Evolutionary conservation across 495 filamentous ascomycete species (phyloP), one percentile per base, ranked within the genome.

Genomic region (Paragyromitra xinjiangensis): DNA sequence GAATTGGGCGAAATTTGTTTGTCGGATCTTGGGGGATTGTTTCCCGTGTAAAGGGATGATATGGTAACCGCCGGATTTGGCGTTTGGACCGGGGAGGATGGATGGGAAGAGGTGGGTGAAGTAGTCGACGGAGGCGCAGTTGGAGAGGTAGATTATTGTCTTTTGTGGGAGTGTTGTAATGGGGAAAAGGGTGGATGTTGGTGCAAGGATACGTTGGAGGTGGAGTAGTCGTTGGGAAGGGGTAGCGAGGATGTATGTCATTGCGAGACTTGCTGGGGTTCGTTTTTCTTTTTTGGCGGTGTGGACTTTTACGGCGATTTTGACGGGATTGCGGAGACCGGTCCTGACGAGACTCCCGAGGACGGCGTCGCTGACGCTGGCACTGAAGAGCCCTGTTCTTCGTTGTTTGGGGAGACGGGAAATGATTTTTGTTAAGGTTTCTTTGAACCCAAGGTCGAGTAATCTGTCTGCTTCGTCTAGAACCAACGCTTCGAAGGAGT

Each of bases 121-220:
- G 83, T 97, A 98, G 83, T 98, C 95, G 26, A 98, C 96, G n/a
- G 91, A 92, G 29, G 93, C 93, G 80, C 96, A 97, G 48, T 94
- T 98, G 19, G 95, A 95, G 44, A 98, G 88, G 83, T 97, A 99
- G 80, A 97, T 86, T 69, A 99, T 98, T n/a, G 90, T 89, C 81
- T 95, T 94, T 73, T 92, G 90, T 0, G 94, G 94, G 5, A 88
- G 88, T 0, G 50, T 3, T 16, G 72, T 58, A n/a, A 26, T n/a
- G 6, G 80, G 75, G 48, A 81, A 78, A 37, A 79, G 64, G 9
- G 64, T 24, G 85, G 19, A 95, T 82, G 44, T 45, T 3, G 88
- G 86, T 29, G 87, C 86, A 7, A 98, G 88, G 9, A 99, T 86
- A 40, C 89, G 88, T 53, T 88, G 87, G 5, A 97, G 84, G 8